phyloP scores from a whole-genome alignment of 129 eudicot species.

The Solidago caesia region DNA sequence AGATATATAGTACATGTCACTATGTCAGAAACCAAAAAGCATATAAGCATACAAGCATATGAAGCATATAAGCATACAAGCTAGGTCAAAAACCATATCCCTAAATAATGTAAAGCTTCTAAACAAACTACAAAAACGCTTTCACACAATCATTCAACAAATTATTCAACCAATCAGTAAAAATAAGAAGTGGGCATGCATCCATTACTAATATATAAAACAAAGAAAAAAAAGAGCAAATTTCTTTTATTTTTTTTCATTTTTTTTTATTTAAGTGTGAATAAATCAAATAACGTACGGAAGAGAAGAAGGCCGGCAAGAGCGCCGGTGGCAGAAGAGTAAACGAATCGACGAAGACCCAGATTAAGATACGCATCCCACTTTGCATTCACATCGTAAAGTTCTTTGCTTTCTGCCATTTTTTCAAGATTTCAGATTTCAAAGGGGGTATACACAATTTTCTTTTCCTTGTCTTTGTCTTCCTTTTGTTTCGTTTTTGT shows the following conservation, averaged over 20 bases:
- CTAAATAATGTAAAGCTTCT: no score
- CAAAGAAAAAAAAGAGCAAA: neutral
- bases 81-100: no score
- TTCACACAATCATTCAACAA: neutral
- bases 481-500: no score
- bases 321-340: conserved; percentile 6
- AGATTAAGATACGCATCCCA: conserved; percentile 2
- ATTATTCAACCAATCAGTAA: neutral
- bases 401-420: conserved; percentile 5
- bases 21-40: no score
- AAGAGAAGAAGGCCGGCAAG: neutral
- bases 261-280: no score
- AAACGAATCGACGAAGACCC: conserved; percentile 3
- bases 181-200: neutral
- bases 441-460: no score
- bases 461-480: neutral
- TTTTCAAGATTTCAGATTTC: neutral
- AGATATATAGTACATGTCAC: no score
- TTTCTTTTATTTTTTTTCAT: no score
- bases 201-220: neutral
- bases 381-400: neutral
- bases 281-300: neutral
- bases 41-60: no score
- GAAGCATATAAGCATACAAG: no score
- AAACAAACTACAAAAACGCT: no score